Percentiles rank a stretch among this genome's conserved stretches.
Evolutionary conservation across 1,284 basidiomycete genomes (phyloP).

Genomic region (Lentinula novae-zelandiae): DNA sequence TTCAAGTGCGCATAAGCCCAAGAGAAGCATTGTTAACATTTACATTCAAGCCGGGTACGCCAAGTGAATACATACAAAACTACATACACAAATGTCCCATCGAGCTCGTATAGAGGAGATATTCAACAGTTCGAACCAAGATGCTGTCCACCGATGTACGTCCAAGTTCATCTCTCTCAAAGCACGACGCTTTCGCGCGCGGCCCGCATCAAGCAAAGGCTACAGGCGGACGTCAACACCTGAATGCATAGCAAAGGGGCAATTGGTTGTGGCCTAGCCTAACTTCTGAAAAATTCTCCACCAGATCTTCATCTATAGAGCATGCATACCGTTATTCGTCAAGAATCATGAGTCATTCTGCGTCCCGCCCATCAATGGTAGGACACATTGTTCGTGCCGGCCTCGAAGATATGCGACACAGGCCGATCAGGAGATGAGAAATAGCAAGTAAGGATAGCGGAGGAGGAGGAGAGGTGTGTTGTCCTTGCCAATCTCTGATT

Average conservation of each 20-base stretch:
- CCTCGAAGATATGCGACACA: background rate
- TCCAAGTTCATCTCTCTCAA: background rate
- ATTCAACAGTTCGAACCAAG: constrained; percentile 3
- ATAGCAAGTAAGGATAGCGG: background rate
- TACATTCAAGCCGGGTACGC: background rate
- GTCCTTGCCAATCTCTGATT: background rate
- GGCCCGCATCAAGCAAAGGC: background rate
- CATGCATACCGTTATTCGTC: constrained; percentile 10
- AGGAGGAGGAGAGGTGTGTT: background rate
- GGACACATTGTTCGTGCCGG: constrained; percentile 1
- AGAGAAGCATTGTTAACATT: background rate
- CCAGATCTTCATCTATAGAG: constrained; percentile 5
- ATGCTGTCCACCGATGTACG: background rate
- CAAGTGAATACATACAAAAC: constrained; percentile 11
- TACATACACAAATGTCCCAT: constrained; percentile 8
- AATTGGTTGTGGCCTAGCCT: background rate
- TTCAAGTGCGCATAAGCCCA: background rate
- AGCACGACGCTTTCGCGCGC: background rate
- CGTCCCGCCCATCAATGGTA: constrained; percentile 6
- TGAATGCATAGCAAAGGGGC: background rate
- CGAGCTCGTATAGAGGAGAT: constrained; percentile 7
- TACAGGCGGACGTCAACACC: background rate
- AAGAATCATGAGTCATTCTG: constrained; percentile 12
- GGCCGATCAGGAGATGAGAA: background rate
- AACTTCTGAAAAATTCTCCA: background rate